phyloP scores from a whole-genome alignment of 192 early-diverging fungal genomes.

The Coemansia sp. region DNA sequence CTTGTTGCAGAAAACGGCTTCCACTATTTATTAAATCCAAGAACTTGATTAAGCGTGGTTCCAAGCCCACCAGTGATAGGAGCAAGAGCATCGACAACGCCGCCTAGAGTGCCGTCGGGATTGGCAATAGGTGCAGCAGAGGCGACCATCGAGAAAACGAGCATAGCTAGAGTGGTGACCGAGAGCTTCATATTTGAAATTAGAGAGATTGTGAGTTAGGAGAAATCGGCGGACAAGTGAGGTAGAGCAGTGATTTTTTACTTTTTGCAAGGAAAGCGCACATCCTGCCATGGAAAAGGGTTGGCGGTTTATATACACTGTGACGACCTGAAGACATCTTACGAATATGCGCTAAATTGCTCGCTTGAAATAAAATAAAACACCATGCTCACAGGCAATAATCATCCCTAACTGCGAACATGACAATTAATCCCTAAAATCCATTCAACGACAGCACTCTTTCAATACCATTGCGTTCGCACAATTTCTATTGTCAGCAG shows the following conservation, averaged over 20 bases:
- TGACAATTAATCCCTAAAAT: not conserved
- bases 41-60: constrained; percentile 6
- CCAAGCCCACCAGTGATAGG: constrained; percentile 22
- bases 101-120: constrained; percentile 12
- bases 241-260: not conserved
- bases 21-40: constrained; percentile 4
- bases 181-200: constrained; percentile 1
- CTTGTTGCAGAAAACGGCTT: no score
- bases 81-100: constrained; percentile 24
- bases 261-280: not conserved
- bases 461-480: not conserved
- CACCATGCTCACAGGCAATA: no score
- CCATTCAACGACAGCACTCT: not conserved
- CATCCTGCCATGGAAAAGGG: no score
- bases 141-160: constrained; percentile 1
- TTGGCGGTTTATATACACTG: no score
- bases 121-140: constrained; percentile 6
- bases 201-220: not conserved
- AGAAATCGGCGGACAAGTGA: not conserved
- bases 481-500: not conserved
- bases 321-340: no score
- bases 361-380: no score
- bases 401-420: no score
- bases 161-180: not conserved
- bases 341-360: no score